Conservation (phyloP, 2,329 filamentous ascomycete genomes). For the Pseudofabraea citricarpa region DNA sequence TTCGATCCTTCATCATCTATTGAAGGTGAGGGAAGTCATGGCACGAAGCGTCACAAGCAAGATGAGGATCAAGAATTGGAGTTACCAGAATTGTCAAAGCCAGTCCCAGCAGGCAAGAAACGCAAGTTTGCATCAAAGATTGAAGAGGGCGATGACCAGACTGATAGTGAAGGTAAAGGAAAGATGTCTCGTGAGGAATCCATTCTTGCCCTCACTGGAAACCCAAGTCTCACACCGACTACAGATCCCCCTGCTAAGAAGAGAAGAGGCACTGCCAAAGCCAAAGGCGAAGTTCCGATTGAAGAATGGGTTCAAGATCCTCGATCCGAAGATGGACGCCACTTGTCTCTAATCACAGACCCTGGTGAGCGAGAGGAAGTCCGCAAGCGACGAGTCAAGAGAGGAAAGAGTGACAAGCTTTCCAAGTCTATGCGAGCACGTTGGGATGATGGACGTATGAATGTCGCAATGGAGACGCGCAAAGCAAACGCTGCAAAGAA, state of each 20-base stretch:
- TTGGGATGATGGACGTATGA: slow-evolving; percentile 57
- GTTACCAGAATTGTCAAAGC: not conserved
- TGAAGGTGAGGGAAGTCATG: not conserved
- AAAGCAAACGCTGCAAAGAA: slow-evolving; percentile 55
- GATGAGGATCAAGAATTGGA: not conserved
- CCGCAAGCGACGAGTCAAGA: slow-evolving; percentile 15
- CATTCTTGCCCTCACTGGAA: not conserved
- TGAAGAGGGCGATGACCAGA: not conserved
- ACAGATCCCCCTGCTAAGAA: slow-evolving; percentile 1
- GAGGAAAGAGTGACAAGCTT: slow-evolving; percentile 59
- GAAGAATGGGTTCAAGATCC: not conserved
- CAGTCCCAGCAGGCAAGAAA: no score
- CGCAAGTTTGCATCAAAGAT: not conserved
- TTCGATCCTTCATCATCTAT: slow-evolving; percentile 1
- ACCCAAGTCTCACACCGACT: not conserved
- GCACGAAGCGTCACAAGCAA: not conserved
- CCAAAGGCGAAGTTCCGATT: not conserved
- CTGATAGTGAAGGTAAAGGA: not conserved
- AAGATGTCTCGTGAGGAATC: not conserved
- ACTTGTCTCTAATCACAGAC: not conserved
- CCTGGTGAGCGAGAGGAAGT: slow-evolving; percentile 3
- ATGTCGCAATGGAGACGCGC: slow-evolving; percentile 51
- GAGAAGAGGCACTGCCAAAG: not conserved
- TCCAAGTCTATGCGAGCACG: slow-evolving; percentile 58
- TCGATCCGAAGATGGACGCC: not conserved